Base-by-base conservation (phyloP, 2,329 filamentous ascomycete genomes). In the Fusarium fracticaudum region DNA sequence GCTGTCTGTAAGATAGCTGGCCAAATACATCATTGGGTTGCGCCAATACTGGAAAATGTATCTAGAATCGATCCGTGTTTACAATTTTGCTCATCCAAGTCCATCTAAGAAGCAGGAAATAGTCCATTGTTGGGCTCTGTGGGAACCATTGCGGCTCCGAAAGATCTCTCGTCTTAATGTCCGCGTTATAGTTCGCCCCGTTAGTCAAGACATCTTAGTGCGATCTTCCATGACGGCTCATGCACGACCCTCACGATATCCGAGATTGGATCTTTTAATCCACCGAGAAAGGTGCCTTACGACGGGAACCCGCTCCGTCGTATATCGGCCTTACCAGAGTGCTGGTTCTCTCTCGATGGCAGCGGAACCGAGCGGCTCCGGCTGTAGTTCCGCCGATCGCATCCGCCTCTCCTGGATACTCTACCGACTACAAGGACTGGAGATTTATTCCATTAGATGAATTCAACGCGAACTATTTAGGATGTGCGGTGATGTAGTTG, bases 61-160 rank as follows among this genome's bases (percentile, higher is more conserved):
- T 1, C 5, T 12, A 2, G 9, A 29, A 47, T 29, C 18, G 12
- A 22, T 47, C 6, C 18, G 4, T 14, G 3, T 22, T 47, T 11
- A 22, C 45, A 48, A 12, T 4, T 17, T 26, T 31, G 9, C 4
- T 9, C 22, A 17, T 48, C 15, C 1, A 12, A 50, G 22, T 5
- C n/a, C 0, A 13, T 13, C 8, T 13, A 5, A 22, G 5, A 11
- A 33, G n/a, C 4, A 51, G 9, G 1, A 35, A 51, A 11, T 8
- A 17, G 24, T 22, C 2, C 11, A 13, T 11, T 13, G 5, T 17
- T 1, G 3, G 10, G 4, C 9, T 3, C 3, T 50, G 0, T 58
- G 13, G n/a, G 6, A 50, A 37, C 41, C 12, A 10, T 22, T 60
- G 57, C 44, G 57, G 44, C 57, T 51, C 57, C 57, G 57, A 60